Conservation (phyloP, 768 basidiomycete genomes). For the Artomyces pyxidatus region DNA sequence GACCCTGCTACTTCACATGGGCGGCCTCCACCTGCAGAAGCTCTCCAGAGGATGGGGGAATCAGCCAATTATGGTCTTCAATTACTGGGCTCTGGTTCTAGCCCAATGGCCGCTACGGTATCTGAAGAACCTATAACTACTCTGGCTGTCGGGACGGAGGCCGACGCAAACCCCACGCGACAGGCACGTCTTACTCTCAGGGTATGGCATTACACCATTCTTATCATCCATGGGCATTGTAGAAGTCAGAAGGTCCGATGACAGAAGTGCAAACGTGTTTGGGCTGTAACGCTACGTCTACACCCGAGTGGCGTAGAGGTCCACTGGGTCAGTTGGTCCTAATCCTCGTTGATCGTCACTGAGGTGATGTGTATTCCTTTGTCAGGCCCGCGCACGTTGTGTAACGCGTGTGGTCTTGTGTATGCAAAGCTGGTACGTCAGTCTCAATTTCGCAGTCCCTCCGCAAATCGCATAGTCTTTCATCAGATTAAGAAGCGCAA, state of each 20-base stretch:
- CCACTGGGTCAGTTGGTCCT: constrained; percentile 69
- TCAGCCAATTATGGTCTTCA: constrained; percentile 33
- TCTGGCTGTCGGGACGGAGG: constrained; percentile 13
- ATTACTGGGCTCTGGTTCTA: constrained; percentile 34
- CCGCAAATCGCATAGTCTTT: constrained; percentile 2
- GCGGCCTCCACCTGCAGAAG: constrained; percentile 17
- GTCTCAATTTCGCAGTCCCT: constrained; percentile 3
- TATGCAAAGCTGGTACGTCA: constrained; percentile 74
- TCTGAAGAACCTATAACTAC: constrained; percentile 14
- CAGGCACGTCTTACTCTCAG: constrained; percentile 23
- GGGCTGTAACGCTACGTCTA: constrained; percentile 77
- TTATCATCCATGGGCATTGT: no score
- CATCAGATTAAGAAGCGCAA: constrained; percentile 17
- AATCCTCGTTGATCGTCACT: no score
- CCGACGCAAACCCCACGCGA: constrained; percentile 18
- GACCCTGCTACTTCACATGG: constrained; percentile 19
- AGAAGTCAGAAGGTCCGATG: constrained; percentile 34
- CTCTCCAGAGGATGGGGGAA: constrained; percentile 38
- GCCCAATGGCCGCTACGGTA: constrained; percentile 11
- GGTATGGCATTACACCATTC: no score
- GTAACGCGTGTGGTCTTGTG: constrained; percentile 81
- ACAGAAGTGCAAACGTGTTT: constrained; percentile 68
- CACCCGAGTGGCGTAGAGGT: constrained; percentile 81
- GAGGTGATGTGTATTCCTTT: no score
- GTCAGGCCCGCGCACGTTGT: constrained; percentile 71